Percentiles rank a stretch among this genome's conserved stretches.
phyloP scores from a whole-genome alignment of 2,329 filamentous ascomycete species.

The Stemphylium lycopersici region DNA sequence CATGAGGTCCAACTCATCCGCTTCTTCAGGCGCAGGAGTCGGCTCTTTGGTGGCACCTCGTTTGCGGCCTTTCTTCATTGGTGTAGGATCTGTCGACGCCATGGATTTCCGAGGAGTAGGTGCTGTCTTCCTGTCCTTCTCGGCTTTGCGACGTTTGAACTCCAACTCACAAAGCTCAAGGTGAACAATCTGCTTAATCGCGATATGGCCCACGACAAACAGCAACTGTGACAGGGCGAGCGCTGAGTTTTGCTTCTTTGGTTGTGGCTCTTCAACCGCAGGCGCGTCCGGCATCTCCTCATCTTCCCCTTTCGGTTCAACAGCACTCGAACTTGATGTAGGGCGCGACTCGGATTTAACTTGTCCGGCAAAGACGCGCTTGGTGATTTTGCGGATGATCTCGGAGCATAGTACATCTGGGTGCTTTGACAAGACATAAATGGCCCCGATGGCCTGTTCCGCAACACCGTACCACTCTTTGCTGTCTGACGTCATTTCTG shows the following conservation, averaged over 20 bases:
- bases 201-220: slow-evolving; percentile 94
- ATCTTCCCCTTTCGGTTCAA: slow-evolving; percentile 29
- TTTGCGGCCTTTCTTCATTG: slow-evolving; percentile 50
- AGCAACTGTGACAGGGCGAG: slow-evolving; percentile 86
- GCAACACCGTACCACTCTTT: slow-evolving; percentile 94
- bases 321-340: slow-evolving; percentile 40
- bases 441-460: slow-evolving; percentile 94
- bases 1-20: slow-evolving; percentile 93
- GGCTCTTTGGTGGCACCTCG: slow-evolving; percentile 49
- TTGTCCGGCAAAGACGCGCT: slow-evolving; percentile 73
- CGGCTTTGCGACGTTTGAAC: slow-evolving; percentile 94
- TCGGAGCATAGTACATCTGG: slow-evolving; percentile 93
- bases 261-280: slow-evolving; percentile 32
- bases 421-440: slow-evolving; percentile 92
- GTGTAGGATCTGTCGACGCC: slow-evolving; percentile 33
- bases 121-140: slow-evolving; percentile 73
- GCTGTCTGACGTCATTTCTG: slow-evolving; percentile 83
- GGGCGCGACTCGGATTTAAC: slow-evolving; percentile 45
- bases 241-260: slow-evolving; percentile 68
- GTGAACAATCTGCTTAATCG: slow-evolving; percentile 98
- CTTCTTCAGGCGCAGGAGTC: slow-evolving; percentile 64
- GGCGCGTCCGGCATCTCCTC: slow-evolving; percentile 30
- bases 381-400: slow-evolving; percentile 85
- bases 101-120: slow-evolving; percentile 42
- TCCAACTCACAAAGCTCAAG: slow-evolving; percentile 96